Evolutionary conservation across 1,284 basidiomycete species (phyloP).

Genomic region (Ustilago esculenta): DNA sequence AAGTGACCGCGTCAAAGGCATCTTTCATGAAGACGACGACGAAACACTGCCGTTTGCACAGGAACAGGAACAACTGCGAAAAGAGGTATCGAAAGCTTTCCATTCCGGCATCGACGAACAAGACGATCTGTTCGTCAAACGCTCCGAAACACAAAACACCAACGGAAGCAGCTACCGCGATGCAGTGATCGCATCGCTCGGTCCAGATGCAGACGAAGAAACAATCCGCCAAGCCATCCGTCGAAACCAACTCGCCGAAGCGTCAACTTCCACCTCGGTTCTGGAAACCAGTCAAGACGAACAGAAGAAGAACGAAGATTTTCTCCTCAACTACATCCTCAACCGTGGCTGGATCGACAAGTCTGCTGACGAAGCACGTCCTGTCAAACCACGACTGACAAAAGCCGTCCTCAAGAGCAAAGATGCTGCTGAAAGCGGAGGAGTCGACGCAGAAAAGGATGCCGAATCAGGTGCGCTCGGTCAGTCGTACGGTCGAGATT

Average conservation of each 20-base stretch:
- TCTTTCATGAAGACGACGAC: conserved; percentile 71
- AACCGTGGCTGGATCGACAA: conserved; percentile 66
- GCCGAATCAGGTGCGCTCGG: background rate
- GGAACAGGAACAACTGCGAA: conserved; percentile 79
- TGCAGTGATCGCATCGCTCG: conserved; percentile 84
- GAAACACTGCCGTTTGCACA: conserved; percentile 76
- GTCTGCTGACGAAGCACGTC: conserved; percentile 29
- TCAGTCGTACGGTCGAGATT: conserved; percentile 51
- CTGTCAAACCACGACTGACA: conserved; percentile 36
- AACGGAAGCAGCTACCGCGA: conserved; percentile 80
- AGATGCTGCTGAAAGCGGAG: conserved; percentile 18
- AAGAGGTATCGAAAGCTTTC: conserved; percentile 86
- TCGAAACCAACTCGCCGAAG: conserved; percentile 30
- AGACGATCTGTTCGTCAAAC: conserved; percentile 73
- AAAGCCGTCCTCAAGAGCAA: conserved; percentile 27
- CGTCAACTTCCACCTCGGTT: conserved; percentile 25
- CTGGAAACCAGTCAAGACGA: conserved; percentile 52
- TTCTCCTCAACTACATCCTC: conserved; percentile 74
- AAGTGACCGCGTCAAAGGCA: conserved; percentile 16
- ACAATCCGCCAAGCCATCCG: conserved; percentile 49
- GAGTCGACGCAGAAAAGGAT: background rate
- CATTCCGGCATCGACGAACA: conserved; percentile 70
- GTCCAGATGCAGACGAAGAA: conserved; percentile 73
- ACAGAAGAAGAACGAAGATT: conserved; percentile 76
- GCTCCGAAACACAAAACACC: conserved; percentile 79